Evolutionary conservation across 2,329 filamentous ascomycete species (phyloP).

Genomic region (Aspergillus latus): DNA sequence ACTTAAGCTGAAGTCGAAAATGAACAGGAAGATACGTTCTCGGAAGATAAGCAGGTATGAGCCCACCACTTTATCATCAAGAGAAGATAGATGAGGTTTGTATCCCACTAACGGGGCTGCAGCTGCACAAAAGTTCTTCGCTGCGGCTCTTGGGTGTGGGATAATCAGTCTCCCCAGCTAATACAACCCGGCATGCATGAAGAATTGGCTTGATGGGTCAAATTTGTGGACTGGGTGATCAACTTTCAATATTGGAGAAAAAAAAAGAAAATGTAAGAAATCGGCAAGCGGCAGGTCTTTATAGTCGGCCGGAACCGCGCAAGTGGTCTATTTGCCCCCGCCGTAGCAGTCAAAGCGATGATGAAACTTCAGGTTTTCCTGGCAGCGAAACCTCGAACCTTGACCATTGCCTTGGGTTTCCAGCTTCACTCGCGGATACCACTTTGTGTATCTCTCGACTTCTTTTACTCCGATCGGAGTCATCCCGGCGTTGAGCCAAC

Average conservation of each 20-base stretch:
- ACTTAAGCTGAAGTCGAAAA: slow-evolving; percentile 19
- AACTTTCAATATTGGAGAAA: slow-evolving; percentile 55
- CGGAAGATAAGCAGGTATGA: slow-evolving; percentile 12
- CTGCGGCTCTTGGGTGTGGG: slow-evolving; percentile 53
- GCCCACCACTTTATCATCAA: slow-evolving; percentile 17
- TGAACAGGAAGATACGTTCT: slow-evolving; percentile 16
- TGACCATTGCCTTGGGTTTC: neutral
- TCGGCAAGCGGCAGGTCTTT: slow-evolving; percentile 20
- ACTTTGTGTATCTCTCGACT: neutral
- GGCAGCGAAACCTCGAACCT: neutral
- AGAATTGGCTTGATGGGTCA: slow-evolving; percentile 54
- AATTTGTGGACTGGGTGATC: slow-evolving; percentile 56
- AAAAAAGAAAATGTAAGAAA: slow-evolving; percentile 30
- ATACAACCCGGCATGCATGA: slow-evolving; percentile 60
- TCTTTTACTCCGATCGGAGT: neutral
- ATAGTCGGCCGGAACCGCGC: slow-evolving; percentile 25
- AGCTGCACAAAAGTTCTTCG: slow-evolving; percentile 48
- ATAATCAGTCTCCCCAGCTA: slow-evolving; percentile 52
- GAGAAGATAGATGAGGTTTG: slow-evolving; percentile 27
- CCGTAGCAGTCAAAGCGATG: slow-evolving; percentile 16
- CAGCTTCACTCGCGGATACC: slow-evolving; percentile 1
- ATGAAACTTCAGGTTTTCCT: slow-evolving; percentile 33
- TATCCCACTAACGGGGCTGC: slow-evolving; percentile 52
- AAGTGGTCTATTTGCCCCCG: slow-evolving; percentile 21
- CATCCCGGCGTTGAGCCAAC: neutral